These are phyloP conservation scores for Kluyveromyces sp. DNA, from an alignment of 1,139 yeast genomes.

Conservation along the genomic window DNA sequence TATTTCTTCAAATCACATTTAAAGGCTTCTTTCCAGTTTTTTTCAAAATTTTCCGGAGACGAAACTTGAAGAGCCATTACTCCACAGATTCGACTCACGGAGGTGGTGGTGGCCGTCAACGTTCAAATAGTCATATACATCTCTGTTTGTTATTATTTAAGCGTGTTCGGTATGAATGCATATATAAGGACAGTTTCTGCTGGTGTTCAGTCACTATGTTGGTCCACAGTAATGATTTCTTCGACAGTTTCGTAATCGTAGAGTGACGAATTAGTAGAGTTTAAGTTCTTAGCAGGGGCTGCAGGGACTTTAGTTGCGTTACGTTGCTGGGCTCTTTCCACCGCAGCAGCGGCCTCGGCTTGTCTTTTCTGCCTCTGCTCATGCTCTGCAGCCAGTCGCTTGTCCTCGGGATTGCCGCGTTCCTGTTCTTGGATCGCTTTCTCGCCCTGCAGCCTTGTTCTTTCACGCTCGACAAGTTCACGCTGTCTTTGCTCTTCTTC, in stretches of 20 bases:
- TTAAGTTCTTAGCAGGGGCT: constrained; percentile 3
- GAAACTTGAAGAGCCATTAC: no score
- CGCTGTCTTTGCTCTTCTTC: constrained; percentile 12
- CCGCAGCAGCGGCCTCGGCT: constrained; percentile 15
- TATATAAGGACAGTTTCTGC: neutral
- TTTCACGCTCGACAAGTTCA: constrained; percentile 12
- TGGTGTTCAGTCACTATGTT: neutral
- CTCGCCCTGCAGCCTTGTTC: constrained; percentile 11
- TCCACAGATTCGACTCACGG: no score
- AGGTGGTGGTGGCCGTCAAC: no score
- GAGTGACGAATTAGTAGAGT: constrained; percentile 17
- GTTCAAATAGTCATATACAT: no score
- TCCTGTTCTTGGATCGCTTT: constrained; percentile 16
- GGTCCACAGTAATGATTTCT: constrained; percentile 16
- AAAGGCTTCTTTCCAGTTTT: neutral
- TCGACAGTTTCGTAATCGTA: constrained; percentile 27
- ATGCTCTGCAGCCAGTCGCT: constrained; percentile 11
- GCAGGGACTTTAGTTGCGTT: constrained; percentile 1
- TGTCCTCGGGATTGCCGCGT: constrained; percentile 12
- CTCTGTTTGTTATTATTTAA: neutral
- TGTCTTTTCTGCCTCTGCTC: constrained; percentile 12
- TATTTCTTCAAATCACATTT: neutral
- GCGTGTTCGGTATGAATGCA: neutral
- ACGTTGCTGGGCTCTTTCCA: constrained; percentile 7
- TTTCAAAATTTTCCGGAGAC: neutral